Percentiles rank a stretch among this genome's conserved stretches.
These are phyloP conservation scores for Phytophthora colocasiae DNA, from an alignment of 352 stramenopile species.

Conservation along the genomic window DNA sequence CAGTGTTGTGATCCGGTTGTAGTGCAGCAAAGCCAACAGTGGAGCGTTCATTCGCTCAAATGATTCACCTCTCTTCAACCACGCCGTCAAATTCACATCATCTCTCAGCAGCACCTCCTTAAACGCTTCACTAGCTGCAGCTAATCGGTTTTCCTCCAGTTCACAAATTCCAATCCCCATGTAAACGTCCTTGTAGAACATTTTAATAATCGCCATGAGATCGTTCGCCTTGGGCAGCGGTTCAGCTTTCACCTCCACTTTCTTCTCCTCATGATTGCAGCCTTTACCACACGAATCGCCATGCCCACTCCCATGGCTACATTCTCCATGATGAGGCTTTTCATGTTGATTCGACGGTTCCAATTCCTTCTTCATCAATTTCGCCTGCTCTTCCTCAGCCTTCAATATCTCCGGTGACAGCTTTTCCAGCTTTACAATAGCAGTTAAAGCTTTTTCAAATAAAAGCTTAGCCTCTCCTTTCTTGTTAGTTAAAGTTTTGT, in stretches of 20 bases:
- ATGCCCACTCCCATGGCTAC: constrained; percentile 12
- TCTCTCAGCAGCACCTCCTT: constrained; percentile 75
- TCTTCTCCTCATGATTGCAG: constrained; percentile 25
- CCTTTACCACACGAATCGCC: constrained; percentile 19
- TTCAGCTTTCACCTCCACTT: constrained; percentile 8
- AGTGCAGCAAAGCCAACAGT: constrained; percentile 78
- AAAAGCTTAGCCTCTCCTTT: constrained; percentile 19
- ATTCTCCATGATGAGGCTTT: constrained; percentile 1
- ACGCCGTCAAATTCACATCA: constrained; percentile 51
- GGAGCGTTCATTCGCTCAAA: constrained; percentile 69
- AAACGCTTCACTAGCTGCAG: constrained; percentile 62
- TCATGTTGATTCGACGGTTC: constrained; percentile 8
- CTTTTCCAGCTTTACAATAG: constrained; percentile 43
- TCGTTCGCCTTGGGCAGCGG: constrained; percentile 55
- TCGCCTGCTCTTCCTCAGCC: constrained; percentile 24
- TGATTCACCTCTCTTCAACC: constrained; percentile 55
- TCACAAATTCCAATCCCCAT: constrained; percentile 60
- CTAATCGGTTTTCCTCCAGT: constrained; percentile 33
- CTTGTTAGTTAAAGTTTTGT: constrained; percentile 31
- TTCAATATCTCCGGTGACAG: constrained; percentile 49
- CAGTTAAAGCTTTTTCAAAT: constrained; percentile 48
- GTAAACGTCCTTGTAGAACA: constrained; percentile 78
- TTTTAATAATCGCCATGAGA: constrained; percentile 57
- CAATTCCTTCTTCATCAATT: constrained; percentile 16
- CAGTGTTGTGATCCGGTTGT: constrained; percentile 53